Evolutionary conservation across 169 alveolate genomes (phyloP).

Genomic region (Cryptosporidium felis): DNA sequence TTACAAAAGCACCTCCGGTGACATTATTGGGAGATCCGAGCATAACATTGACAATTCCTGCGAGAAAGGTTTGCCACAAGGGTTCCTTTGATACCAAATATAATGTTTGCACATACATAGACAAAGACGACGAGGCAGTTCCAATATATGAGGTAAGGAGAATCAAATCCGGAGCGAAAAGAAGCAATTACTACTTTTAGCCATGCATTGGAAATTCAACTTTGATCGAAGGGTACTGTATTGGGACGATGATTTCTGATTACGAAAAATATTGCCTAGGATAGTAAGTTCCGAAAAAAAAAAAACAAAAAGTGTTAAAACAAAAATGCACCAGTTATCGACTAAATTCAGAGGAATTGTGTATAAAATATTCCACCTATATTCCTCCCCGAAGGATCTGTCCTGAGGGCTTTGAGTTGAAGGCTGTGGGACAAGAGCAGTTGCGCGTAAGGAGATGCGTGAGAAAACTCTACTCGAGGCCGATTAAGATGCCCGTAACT

Average conservation of each 20-base stretch:
- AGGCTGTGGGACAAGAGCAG: conserved; percentile 40
- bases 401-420: conserved; percentile 63
- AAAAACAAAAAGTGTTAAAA: too few species aligned
- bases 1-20: conserved; percentile 53
- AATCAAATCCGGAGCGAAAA: not conserved
- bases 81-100: conserved; percentile 52
- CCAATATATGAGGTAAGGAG: conserved; percentile 56
- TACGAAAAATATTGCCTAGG: conserved; percentile 68
- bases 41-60: conserved; percentile 35
- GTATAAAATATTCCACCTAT: conserved; percentile 57
- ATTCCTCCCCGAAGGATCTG: conserved; percentile 59
- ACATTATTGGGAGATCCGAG: conserved; percentile 51
- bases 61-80: conserved; percentile 62
- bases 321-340: too few species aligned
- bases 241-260: conserved; percentile 69
- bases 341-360: conserved; percentile 39
- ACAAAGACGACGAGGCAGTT: conserved; percentile 58
- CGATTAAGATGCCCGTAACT: conserved; percentile 63
- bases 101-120: conserved; percentile 60
- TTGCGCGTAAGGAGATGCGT: conserved; percentile 32
- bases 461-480: conserved; percentile 43
- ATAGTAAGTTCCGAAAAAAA: conserved; percentile 2
- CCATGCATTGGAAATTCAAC: conserved; percentile 68
- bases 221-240: conserved; percentile 56
- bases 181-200: not conserved